These are phyloP conservation scores for Elsinoe necatrix DNA, from an alignment of 2,329 filamentous ascomycete species.

Conservation along the genomic window DNA sequence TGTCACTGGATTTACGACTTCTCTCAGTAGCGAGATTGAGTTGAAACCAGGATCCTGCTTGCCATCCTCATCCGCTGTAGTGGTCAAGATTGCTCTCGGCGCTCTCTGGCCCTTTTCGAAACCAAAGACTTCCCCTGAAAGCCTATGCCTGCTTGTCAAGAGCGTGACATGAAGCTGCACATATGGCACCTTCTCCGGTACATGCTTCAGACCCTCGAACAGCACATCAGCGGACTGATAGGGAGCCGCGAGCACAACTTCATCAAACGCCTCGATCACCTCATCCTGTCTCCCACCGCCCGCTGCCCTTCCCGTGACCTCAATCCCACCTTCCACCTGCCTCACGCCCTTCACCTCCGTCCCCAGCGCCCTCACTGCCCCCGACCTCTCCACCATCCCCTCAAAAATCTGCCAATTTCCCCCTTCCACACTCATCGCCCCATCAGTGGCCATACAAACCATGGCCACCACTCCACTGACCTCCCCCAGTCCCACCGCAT, in stretches of 20 bases:
- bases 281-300: slow-evolving; percentile 9
- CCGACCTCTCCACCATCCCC: slow-evolving; percentile 61
- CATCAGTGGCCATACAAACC: slow-evolving; percentile 84
- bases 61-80: slow-evolving; percentile 57
- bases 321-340: slow-evolving; percentile 20
- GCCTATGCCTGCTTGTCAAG: slow-evolving; percentile 66
- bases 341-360: slow-evolving; percentile 57
- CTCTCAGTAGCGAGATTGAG: slow-evolving; percentile 67
- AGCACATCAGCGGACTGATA: slow-evolving; percentile 68
- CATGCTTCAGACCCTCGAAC: slow-evolving; percentile 33
- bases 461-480: slow-evolving; percentile 88
- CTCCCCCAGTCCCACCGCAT: slow-evolving; percentile 75
- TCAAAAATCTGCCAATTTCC: slow-evolving; percentile 95
- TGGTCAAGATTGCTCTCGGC: slow-evolving; percentile 75
- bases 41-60: slow-evolving; percentile 74
- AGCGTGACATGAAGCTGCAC: slow-evolving; percentile 81
- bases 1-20: slow-evolving; percentile 45
- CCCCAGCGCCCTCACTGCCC: slow-evolving; percentile 55
- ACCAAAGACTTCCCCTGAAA: slow-evolving; percentile 66
- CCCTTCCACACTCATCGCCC: slow-evolving; percentile 67
- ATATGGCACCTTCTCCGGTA: slow-evolving; percentile 75
- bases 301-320: slow-evolving; percentile 15
- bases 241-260: slow-evolving; percentile 74
- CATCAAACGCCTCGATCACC: slow-evolving; percentile 51
- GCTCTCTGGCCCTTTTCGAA: slow-evolving; percentile 49